Evolutionary conservation across 2,329 filamentous ascomycete genomes (phyloP).

Genomic region (Cercospora brassicicola): DNA sequence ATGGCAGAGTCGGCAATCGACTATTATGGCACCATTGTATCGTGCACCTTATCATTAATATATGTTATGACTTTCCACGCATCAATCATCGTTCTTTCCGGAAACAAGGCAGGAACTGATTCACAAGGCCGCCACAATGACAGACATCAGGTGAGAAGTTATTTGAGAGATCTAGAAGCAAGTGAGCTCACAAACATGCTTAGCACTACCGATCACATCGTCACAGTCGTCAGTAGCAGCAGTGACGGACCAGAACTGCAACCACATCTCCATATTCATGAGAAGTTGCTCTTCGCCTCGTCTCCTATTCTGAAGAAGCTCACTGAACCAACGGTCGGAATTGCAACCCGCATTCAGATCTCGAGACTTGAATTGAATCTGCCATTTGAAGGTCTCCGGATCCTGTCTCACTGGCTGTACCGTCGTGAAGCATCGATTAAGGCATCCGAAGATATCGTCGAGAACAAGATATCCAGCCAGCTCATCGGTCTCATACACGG

Average conservation of each 20-base stretch:
- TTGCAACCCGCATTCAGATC: background rate
- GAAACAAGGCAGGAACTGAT: background rate
- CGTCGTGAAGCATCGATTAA: background rate
- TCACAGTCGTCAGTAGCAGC: constrained; percentile 4
- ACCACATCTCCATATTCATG: constrained; percentile 3
- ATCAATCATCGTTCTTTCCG: background rate
- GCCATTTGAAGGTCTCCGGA: background rate
- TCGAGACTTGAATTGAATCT: background rate
- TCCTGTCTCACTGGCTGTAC: background rate
- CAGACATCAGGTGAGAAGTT: background rate
- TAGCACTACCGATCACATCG: background rate
- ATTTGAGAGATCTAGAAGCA: background rate
- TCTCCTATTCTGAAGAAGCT: background rate
- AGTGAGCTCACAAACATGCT: background rate
- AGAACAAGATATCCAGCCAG: background rate
- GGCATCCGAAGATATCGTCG: background rate
- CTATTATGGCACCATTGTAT: background rate
- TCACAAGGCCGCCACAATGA: background rate
- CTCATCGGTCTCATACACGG: background rate
- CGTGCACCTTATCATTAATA: background rate
- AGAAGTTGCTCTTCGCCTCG: background rate
- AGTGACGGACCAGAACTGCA: constrained; percentile 1
- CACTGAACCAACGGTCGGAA: background rate
- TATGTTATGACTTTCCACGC: background rate
- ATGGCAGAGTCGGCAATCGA: background rate